Percentiles rank a stretch among this genome's conserved stretches.
Conservation (phyloP, 2,329 filamentous ascomycete species). For the Nemania sp. region DNA sequence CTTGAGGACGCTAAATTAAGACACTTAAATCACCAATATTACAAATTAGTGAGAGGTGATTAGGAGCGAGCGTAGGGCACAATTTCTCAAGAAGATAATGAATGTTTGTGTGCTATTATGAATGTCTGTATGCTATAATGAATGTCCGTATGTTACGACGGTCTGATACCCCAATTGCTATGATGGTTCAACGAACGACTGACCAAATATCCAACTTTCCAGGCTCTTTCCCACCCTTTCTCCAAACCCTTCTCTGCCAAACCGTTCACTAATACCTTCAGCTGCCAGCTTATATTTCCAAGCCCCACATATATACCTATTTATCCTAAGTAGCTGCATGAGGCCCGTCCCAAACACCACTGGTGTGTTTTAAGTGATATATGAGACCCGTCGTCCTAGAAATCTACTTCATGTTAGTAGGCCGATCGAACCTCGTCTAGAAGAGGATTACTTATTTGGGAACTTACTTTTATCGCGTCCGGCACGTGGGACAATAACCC, state of each 20-base stretch:
- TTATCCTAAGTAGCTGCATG: conserved; percentile 11
- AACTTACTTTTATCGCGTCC: conserved; percentile 3
- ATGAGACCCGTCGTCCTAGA: conserved; percentile 5
- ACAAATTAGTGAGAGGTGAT: conserved; percentile 7
- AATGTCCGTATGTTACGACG: background rate
- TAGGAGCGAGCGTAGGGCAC: conserved; percentile 4
- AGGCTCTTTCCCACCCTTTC: background rate
- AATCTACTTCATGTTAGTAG: background rate
- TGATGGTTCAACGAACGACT: conserved; percentile 9
- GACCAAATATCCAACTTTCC: background rate
- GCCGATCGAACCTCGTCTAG: background rate
- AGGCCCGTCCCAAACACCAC: background rate
- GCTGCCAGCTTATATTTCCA: conserved; percentile 1
- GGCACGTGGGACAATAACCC: conserved; percentile 2
- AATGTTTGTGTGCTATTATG: background rate
- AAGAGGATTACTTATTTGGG: background rate
- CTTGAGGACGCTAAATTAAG: conserved; percentile 11
- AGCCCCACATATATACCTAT: conserved; percentile 2
- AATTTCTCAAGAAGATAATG: conserved; percentile 10
- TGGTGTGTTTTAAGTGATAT: conserved; percentile 1
- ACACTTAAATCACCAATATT: background rate
- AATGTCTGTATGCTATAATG: conserved; percentile 4
- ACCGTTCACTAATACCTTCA: background rate
- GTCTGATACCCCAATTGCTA: conserved; percentile 1
- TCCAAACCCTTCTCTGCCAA: conserved; percentile 3